phyloP scores from a whole-genome alignment of 202 grass and related monocot species.

The Panicum virgatum region DNA sequence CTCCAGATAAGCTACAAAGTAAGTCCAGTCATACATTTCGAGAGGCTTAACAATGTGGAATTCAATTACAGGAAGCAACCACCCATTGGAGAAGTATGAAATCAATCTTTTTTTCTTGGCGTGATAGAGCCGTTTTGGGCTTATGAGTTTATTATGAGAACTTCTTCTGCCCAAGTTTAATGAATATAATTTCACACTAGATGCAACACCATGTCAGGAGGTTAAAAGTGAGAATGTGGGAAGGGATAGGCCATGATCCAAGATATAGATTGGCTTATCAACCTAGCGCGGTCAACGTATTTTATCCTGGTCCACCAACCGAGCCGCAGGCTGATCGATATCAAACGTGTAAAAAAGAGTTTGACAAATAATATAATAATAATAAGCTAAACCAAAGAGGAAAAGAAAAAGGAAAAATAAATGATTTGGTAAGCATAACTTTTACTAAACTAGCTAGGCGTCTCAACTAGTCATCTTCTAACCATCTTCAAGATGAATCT shows the following conservation, averaged over 20 bases:
- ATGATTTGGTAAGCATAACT: no score
- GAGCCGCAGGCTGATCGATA: background rate
- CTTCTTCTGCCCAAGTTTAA: background rate
- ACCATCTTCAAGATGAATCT: no score
- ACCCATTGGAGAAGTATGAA: background rate
- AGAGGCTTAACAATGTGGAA: slow-evolving; percentile 23
- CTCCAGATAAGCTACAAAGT: background rate
- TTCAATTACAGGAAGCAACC: background rate
- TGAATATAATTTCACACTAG: background rate
- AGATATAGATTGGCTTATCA: no score
- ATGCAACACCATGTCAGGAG: background rate
- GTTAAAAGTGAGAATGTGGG: background rate
- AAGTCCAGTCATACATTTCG: slow-evolving; percentile 28
- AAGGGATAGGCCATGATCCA: background rate
- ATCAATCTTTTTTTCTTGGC: background rate
- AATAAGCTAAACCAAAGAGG: background rate
- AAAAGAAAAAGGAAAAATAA: background rate
- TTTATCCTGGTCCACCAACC: background rate
- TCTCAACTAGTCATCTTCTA: no score
- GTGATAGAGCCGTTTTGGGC: background rate
- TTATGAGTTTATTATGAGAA: background rate
- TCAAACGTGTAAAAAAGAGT: background rate
- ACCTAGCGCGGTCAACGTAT: background rate
- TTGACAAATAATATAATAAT: no score
- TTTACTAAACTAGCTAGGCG: no score